Evolutionary conservation across 176 grass and related monocot genomes (phyloP).

Genomic region (Lolium multiflorum): DNA sequence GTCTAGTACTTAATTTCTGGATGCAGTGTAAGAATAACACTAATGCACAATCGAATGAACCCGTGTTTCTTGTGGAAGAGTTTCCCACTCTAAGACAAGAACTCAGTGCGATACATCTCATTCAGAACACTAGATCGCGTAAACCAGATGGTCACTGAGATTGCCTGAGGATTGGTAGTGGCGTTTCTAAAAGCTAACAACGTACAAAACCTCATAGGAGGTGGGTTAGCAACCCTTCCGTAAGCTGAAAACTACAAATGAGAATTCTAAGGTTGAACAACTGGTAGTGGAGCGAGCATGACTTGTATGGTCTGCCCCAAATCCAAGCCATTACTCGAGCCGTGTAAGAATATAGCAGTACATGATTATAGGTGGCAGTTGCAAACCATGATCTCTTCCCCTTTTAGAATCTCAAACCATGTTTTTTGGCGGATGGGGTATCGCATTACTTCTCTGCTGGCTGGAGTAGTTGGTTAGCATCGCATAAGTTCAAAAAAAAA

Average conservation of each 20-base stretch:
- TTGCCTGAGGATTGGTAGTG: background rate
- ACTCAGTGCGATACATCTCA: background rate
- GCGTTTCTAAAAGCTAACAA: background rate
- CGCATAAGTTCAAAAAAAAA: too few relatives aligned
- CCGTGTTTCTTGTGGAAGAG: too few relatives aligned
- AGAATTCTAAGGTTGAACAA: background rate
- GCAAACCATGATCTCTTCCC: background rate
- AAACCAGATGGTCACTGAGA: background rate
- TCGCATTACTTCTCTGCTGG: too few relatives aligned
- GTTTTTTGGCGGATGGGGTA: too few relatives aligned
- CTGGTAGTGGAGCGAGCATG: background rate
- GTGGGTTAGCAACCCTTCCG: background rate
- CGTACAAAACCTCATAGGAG: background rate
- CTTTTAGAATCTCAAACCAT: background rate
- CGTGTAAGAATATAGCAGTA: background rate
- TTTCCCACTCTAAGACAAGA: background rate
- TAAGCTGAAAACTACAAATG: background rate
- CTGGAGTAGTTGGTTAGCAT: too few relatives aligned
- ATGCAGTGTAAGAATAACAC: too few relatives aligned
- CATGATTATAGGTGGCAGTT: background rate
- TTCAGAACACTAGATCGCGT: background rate
- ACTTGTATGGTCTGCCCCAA: background rate
- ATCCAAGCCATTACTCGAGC: background rate
- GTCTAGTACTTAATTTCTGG: too few relatives aligned
- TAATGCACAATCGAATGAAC: background rate